These are phyloP conservation scores for Cucumis hystrix DNA, from an alignment of 306 rosid genomes.

Conservation along the genomic window DNA sequence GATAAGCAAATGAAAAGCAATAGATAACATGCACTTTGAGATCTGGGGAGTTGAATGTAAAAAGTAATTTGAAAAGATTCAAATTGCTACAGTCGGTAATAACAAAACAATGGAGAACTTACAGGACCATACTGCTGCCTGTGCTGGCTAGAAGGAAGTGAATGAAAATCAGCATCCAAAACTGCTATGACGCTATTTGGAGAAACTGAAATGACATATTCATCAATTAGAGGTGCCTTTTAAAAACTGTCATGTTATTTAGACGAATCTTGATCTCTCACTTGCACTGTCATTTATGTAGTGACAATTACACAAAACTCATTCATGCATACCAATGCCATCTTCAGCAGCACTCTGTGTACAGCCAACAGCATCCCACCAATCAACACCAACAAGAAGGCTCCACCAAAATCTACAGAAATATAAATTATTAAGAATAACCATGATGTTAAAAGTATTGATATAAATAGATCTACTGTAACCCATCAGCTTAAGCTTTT, in stretches of 20 bases:
- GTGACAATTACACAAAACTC: neutral
- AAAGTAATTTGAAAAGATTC: neutral
- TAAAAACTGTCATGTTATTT: slow-evolving; percentile 5
- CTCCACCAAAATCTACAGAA: slow-evolving; percentile 97
- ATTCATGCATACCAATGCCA: slow-evolving; percentile 61
- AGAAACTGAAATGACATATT: slow-evolving; percentile 55
- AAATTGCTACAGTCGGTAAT: slow-evolving; percentile 3
- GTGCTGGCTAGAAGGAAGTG: slow-evolving; percentile 87
- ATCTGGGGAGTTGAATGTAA: neutral
- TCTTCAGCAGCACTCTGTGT: slow-evolving; percentile 99
- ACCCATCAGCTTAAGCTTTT: too few relatives aligned
- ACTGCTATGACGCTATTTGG: slow-evolving; percentile 93
- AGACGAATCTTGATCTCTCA: neutral
- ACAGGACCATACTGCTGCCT: slow-evolving; percentile 98
- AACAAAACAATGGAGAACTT: slow-evolving; percentile 31
- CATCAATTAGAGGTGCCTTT: neutral
- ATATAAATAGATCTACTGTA: too few relatives aligned
- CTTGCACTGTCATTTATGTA: neutral
- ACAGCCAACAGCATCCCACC: slow-evolving; percentile 99
- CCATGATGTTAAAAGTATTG: neutral
- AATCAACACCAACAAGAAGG: slow-evolving; percentile 96
- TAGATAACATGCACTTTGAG: neutral
- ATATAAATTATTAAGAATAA: slow-evolving; percentile 12
- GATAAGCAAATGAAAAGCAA: neutral
- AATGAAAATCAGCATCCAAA: slow-evolving; percentile 97